Conservation (phyloP, 2,329 filamentous ascomycete species). For the Aspergillus pseudonomiae region DNA sequence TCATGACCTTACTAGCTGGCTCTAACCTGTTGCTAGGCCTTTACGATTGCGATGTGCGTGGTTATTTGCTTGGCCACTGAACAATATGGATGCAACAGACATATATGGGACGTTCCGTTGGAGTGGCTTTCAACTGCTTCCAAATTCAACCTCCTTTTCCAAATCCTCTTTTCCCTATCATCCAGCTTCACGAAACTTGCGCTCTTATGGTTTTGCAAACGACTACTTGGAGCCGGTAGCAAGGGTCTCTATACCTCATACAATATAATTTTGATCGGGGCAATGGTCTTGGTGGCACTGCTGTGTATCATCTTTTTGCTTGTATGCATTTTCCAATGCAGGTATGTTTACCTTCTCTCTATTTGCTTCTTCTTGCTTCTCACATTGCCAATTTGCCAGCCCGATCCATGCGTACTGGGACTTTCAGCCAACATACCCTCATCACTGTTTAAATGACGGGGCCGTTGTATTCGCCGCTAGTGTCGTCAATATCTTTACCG, state of each 20-base stretch:
- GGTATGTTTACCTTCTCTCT: conserved; percentile 26
- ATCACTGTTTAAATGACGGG: conserved; percentile 34
- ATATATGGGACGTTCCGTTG: conserved; percentile 45
- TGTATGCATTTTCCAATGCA: conserved; percentile 44
- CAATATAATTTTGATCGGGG: conserved; percentile 24
- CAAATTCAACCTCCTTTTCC: conserved; percentile 41
- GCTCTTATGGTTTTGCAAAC: conserved; percentile 41
- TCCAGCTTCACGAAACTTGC: conserved; percentile 43
- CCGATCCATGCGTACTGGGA: conserved; percentile 40
- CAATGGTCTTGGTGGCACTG: conserved; percentile 37
- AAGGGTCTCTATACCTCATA: conserved; percentile 31
- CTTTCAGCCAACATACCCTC: conserved; percentile 26
- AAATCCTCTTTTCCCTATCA: conserved; percentile 42
- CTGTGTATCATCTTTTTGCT: conserved; percentile 34
- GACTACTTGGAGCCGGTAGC: conserved; percentile 32
- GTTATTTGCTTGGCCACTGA: conserved; percentile 37
- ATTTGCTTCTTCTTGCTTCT: background rate
- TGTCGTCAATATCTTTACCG: conserved; percentile 42
- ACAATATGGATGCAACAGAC: conserved; percentile 42
- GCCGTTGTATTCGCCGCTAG: conserved; percentile 38
- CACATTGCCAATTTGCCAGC: conserved; percentile 14
- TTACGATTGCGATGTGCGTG: conserved; percentile 40
- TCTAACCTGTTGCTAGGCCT: conserved; percentile 26
- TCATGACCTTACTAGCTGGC: background rate
- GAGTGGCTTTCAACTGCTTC: conserved; percentile 32